Base-by-base conservation (phyloP, 306 rosid species). In the Amphicarpaea edgeworthii region DNA sequence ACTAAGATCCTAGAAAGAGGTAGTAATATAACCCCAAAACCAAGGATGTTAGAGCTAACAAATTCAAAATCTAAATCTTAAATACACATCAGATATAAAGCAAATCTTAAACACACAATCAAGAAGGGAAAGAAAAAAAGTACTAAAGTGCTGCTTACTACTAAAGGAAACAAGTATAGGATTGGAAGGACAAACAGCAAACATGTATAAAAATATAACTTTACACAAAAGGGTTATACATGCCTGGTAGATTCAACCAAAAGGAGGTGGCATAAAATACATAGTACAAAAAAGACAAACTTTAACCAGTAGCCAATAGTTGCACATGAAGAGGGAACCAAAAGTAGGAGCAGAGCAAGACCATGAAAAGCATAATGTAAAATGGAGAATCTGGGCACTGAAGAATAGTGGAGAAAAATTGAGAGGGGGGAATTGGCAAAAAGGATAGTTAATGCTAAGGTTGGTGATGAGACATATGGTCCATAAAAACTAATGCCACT, bases 201-300 rank as follows among this genome's bases (percentile, higher is more conserved):
- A 61, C 70, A 37, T 38, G 21, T 46, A 16, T n/a, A 78, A 81
- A 28, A 42, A 30, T 40, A 51, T 0, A 64, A 72, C 66, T 54
- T 60, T 68, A 45, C 17, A 11, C 1, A 53, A 55, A 70, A 65
- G 67, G 47, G 43, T 6, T 6, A 47, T 8, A 46, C 71, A 68
- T 63, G 15, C 83, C 77, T 20, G 61, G 17, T n/a, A 77, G 62
- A 49, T 55, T 79, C 50, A 60, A 53, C 23, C 26, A 12, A 53
- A 37, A 28, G n/a, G 57, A 71, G 20, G 9, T 49, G 55, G 26
- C 12, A 58, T 47, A 12, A 5, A 5, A 72, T 34, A 7, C 51
- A 28, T 2, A 78, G 57, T 51, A 60, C 62, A 57, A 67, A 83
- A 72, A 49, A 26, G 43, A 49, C 3, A 23, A 75, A 43, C 61